A percentile compares a stretch with the other conserved stretches of the same genome.
phyloP scores from a whole-genome alignment of 177 flowering plant species.

The Tripterygium wilfordii region DNA sequence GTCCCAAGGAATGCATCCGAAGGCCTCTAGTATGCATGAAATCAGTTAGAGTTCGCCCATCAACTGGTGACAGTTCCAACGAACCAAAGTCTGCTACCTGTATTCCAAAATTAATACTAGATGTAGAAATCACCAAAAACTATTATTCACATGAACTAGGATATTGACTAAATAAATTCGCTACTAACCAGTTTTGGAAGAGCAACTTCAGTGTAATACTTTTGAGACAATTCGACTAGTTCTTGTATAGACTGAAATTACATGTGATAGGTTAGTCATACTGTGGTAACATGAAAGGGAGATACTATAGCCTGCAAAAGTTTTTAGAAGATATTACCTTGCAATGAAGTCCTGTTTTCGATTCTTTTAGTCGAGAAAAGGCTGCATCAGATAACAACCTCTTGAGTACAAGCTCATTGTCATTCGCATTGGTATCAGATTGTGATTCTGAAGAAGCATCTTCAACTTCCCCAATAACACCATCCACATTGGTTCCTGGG shows the following conservation, averaged over 20 bases:
- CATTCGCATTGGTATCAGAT: slow-evolving; percentile 34
- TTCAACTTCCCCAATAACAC: slow-evolving; percentile 30
- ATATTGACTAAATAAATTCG: slow-evolving; percentile 15
- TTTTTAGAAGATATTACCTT: slow-evolving; percentile 50
- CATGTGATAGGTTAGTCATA: slow-evolving; percentile 17
- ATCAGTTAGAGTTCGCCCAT: slow-evolving; percentile 96
- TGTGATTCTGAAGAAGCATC: slow-evolving; percentile 31
- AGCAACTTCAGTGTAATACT: slow-evolving; percentile 87
- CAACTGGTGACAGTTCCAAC: slow-evolving; percentile 96
- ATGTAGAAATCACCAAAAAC: slow-evolving; percentile 1
- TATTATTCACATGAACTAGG: neutral
- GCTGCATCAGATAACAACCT: slow-evolving; percentile 59
- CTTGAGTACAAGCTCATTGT: slow-evolving; percentile 56
- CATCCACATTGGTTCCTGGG: slow-evolving; percentile 26
- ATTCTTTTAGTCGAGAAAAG: slow-evolving; percentile 75
- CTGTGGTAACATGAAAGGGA: neutral
- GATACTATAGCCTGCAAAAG: neutral
- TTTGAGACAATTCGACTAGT: slow-evolving; percentile 70
- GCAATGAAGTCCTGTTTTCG: slow-evolving; percentile 85
- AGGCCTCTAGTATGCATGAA: slow-evolving; percentile 99
- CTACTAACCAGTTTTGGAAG: slow-evolving; percentile 98
- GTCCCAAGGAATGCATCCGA: slow-evolving; percentile 93
- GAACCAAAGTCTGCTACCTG: slow-evolving; percentile 99
- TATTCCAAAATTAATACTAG: slow-evolving; percentile 10
- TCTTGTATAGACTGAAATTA: slow-evolving; percentile 72